Base-by-base conservation (phyloP, 2,329 filamentous ascomycete species). In the Graphilbum fragrans region DNA sequence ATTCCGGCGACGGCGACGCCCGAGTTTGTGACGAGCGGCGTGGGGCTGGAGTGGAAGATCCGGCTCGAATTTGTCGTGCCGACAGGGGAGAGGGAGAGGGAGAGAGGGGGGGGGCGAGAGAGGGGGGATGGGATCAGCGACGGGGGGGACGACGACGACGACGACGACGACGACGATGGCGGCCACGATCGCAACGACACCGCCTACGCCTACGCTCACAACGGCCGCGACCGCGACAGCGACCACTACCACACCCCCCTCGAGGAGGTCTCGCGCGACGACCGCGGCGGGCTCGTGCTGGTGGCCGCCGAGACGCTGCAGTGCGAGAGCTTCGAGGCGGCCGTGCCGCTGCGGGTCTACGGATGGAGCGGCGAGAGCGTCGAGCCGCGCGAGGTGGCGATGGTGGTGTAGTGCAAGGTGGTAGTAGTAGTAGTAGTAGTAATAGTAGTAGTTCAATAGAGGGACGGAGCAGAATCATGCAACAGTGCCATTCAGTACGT, bases 61-160 rank as follows among this genome's bases (percentile, higher is more conserved):
- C 70, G 86, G 2, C 77, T 98, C 44, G 88, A 96, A 61, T 98
- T 98, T 60, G 87, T 94, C 21, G 90, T 90, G 6, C 80, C 84
- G 50, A 42, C 10, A 16, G 42, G 34, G 40, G 49, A 42, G 25
- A 52, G 55, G 25, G 57, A 55, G 29, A n/a, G n/a, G n/a, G n/a
- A n/a, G 54, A 58, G 25, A 54, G 54, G n/a, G 21, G 36, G 27
- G 39, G 16, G 12, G 34, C 8, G 20, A 25, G 12, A 22, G 32
- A 8, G 35, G 10, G 8, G n/a, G 14, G 20, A 1, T 22, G 46
- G 48, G 20, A 47, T 49, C n/a, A 49, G 51, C 33, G 50, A 53
- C 10, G 57, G 59, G 25, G 53, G 57, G 31, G 63, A 65, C 34
- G 47, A 53, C 9, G 51, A 53, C 20, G 57, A 62, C 8, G 48